Percentiles rank a stretch among this genome's conserved stretches.
phyloP scores from a whole-genome alignment of 1,139 yeast genomes.

The Scheffersomyces cryptocercus region DNA sequence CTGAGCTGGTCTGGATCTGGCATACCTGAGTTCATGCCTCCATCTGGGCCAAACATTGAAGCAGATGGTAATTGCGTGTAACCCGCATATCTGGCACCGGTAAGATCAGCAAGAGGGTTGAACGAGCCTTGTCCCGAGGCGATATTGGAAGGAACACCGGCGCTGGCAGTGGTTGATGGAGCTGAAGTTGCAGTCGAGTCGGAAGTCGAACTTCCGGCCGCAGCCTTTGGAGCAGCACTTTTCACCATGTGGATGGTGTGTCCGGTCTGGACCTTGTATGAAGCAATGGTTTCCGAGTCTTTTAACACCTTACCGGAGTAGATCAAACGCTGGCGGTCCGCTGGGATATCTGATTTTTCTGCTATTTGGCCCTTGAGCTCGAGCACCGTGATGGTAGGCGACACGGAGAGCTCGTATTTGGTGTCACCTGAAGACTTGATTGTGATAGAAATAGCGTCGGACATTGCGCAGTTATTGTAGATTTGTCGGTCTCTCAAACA shows the following conservation, averaged over 20 bases:
- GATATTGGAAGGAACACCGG: conserved; percentile 65
- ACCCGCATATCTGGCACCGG: conserved; percentile 96
- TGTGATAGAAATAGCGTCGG: conserved; percentile 24
- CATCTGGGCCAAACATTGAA: conserved; percentile 92
- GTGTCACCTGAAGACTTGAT: conserved; percentile 72
- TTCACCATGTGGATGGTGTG: conserved; percentile 89
- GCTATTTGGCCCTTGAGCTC: conserved; percentile 72
- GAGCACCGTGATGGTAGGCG: conserved; percentile 55
- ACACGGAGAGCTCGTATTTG: conserved; percentile 66
- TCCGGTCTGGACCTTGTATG: conserved; percentile 81
- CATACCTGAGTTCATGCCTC: conserved; percentile 70
- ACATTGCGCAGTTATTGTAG: conserved; percentile 11
- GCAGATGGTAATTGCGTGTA: conserved; percentile 84
- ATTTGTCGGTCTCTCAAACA: neutral
- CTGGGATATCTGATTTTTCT: conserved; percentile 61
- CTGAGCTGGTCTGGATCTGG: conserved; percentile 77
- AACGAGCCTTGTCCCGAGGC: conserved; percentile 89
- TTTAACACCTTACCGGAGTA: conserved; percentile 93
- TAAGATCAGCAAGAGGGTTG: conserved; percentile 86
- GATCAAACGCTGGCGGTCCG: conserved; percentile 79
- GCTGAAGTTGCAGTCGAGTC: conserved; percentile 16
- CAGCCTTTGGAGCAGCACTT: conserved; percentile 43
- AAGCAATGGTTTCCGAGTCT: conserved; percentile 70
- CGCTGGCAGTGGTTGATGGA: conserved; percentile 6
- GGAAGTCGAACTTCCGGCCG: conserved; percentile 16